Percentiles rank a stretch among this genome's conserved stretches.
Conservation (phyloP, 352 stramenopile species). For the Thraustochytrium striatum region DNA sequence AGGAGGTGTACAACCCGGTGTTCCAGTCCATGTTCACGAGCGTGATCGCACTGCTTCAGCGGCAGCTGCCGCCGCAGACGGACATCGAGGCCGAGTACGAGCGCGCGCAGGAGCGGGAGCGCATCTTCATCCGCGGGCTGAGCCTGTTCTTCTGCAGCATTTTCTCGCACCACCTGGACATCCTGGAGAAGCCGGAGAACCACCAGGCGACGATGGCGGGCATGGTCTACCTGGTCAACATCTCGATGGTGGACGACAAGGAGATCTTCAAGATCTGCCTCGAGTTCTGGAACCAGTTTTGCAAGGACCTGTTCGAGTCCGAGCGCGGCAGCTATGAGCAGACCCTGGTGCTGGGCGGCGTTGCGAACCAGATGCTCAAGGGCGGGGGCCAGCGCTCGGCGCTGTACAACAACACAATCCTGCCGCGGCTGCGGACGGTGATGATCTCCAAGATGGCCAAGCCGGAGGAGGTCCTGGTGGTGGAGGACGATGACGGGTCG, state of each 20-base stretch:
- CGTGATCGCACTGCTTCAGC: conserved; percentile 83
- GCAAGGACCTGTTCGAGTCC: conserved; percentile 89
- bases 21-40: conserved; percentile 90
- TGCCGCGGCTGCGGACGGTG: conserved; percentile 90
- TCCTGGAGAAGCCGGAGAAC: conserved; percentile 86
- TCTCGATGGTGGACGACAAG: conserved; percentile 81
- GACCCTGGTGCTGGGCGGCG: conserved; percentile 62
- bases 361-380: conserved; percentile 41
- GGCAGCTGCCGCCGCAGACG: conserved; percentile 80
- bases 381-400: conserved; percentile 57
- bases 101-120: conserved; percentile 84
- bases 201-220: conserved; percentile 79
- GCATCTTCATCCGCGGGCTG: conserved; percentile 93
- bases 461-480: conserved; percentile 98
- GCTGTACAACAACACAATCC: conserved; percentile 68
- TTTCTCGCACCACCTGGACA: conserved; percentile 84
- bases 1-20: conserved; percentile 80
- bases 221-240: conserved; percentile 72
- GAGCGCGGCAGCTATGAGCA: conserved; percentile 66
- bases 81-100: conserved; percentile 76
- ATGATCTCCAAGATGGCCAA: conserved; percentile 99
- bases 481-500: conserved; percentile 98
- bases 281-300: conserved; percentile 94
- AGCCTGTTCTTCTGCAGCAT: conserved; percentile 95
- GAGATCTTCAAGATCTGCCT: conserved; percentile 98